Conservation (phyloP, 2,329 filamentous ascomycete species). For the Capronia coronata region DNA sequence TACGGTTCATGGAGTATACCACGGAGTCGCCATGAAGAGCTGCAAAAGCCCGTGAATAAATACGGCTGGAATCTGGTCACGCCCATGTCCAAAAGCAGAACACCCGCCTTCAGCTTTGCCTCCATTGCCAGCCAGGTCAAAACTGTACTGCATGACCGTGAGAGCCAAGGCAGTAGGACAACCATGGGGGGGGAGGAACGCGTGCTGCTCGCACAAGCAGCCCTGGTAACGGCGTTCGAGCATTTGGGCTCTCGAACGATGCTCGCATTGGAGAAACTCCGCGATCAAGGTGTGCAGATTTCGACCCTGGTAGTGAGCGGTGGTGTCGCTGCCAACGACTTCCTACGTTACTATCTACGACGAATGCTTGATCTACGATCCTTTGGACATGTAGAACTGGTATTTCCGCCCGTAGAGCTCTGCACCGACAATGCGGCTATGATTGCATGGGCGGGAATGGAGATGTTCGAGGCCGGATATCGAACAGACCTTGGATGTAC, state of each 20-base stretch:
- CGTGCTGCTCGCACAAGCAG: constrained; percentile 60
- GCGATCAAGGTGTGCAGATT: constrained; percentile 33
- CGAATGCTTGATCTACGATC: constrained; percentile 62
- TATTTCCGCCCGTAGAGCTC: constrained; percentile 67
- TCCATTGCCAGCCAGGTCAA: constrained; percentile 62
- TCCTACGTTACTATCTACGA: constrained; percentile 61
- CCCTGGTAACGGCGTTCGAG: constrained; percentile 78
- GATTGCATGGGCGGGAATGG: constrained; percentile 88
- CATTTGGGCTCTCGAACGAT: constrained; percentile 72
- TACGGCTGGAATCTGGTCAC: constrained; percentile 65
- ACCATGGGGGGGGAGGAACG: constrained; percentile 53
- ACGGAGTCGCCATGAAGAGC: constrained; percentile 53
- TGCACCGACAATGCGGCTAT: constrained; percentile 97
- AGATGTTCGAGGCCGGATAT: constrained; percentile 83
- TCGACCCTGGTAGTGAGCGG: constrained; percentile 74
- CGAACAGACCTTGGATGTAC: constrained; percentile 54
- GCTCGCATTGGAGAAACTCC: constrained; percentile 53
- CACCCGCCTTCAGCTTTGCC: constrained; percentile 66
- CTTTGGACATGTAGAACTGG: constrained; percentile 53
- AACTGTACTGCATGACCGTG: constrained; percentile 34
- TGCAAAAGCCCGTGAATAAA: constrained; percentile 40
- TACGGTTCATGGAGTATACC: constrained; percentile 46
- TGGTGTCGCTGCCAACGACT: constrained; percentile 81
- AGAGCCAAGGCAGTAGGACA: constrained; percentile 31
- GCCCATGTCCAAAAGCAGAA: constrained; percentile 56